Conservation (phyloP, 2,329 filamentous ascomycete genomes). For the Keithomyces neogunnii region DNA sequence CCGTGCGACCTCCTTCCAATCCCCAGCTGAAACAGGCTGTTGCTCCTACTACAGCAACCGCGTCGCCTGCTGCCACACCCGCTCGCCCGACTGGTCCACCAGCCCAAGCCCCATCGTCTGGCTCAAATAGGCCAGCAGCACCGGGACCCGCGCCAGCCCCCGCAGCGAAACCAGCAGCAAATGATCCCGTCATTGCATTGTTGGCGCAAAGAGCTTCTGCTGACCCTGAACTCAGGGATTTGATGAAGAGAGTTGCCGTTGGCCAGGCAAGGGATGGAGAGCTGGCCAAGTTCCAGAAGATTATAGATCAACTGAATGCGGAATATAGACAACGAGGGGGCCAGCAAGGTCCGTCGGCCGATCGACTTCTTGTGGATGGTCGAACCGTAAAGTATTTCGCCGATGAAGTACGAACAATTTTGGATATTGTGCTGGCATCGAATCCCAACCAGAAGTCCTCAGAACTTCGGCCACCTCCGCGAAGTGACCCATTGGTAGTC, state of each 20-base stretch:
- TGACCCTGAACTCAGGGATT: constrained; percentile 62
- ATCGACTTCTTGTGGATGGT: constrained; percentile 45
- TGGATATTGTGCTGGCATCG: constrained; percentile 49
- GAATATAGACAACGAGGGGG: constrained; percentile 46
- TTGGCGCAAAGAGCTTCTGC: constrained; percentile 67
- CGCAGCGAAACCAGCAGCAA: constrained; percentile 20
- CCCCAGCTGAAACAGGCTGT: constrained; percentile 12
- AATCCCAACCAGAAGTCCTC: constrained; percentile 48
- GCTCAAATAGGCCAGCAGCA: constrained; percentile 14
- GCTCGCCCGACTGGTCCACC: constrained; percentile 2
- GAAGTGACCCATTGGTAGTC: constrained; percentile 48
- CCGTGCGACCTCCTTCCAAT: constrained; percentile 14
- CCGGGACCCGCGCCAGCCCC: constrained; percentile 1
- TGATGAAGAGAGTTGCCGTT: constrained; percentile 78
- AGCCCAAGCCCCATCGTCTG: constrained; percentile 5
- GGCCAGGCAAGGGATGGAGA: constrained; percentile 65
- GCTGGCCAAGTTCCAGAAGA: constrained; percentile 66
- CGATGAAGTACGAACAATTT: constrained; percentile 47
- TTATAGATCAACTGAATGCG: constrained; percentile 69
- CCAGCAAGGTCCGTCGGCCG: constrained; percentile 44
- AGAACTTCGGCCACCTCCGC: constrained; percentile 43
- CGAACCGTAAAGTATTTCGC: constrained; percentile 52
- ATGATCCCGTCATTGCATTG: constrained; percentile 72
- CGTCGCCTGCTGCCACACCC: constrained; percentile 2
- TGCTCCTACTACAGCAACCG: constrained; percentile 9